Conservation (phyloP, 2,329 filamentous ascomycete genomes). For the Pseudohalonectria lignicola region DNA sequence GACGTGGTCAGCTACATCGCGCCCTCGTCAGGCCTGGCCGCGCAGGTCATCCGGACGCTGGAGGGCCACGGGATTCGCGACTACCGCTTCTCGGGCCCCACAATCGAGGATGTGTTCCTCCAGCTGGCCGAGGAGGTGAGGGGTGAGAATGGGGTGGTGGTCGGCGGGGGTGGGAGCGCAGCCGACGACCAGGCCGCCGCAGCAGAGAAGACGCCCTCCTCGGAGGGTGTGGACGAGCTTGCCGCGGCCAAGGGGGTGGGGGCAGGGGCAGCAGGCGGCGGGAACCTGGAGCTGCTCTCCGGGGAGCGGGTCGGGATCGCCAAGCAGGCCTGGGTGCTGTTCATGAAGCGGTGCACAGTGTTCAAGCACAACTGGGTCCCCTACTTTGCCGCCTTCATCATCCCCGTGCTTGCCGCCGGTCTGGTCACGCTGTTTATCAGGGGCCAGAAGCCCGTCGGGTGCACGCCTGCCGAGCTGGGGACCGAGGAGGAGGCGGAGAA, state of each 20-base stretch:
- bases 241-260: slow-evolving; percentile 1
- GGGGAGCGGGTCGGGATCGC: slow-evolving; percentile 60
- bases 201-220: neutral
- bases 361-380: slow-evolving; percentile 70
- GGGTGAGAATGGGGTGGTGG: slow-evolving; percentile 26
- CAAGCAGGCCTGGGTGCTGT: slow-evolving; percentile 62
- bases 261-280: too few relatives aligned
- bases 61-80: slow-evolving; percentile 58
- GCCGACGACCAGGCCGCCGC: neutral
- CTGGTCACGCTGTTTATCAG: slow-evolving; percentile 68
- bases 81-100: slow-evolving; percentile 80
- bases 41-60: slow-evolving; percentile 57
- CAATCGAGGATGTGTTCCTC: slow-evolving; percentile 87
- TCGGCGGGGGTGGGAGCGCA: neutral
- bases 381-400: slow-evolving; percentile 60
- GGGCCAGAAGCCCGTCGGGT: slow-evolving; percentile 38
- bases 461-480: slow-evolving; percentile 36
- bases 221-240: slow-evolving; percentile 1
- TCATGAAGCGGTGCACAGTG: slow-evolving; percentile 67
- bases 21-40: slow-evolving; percentile 57
- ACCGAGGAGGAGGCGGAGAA: slow-evolving; percentile 25
- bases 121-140: slow-evolving; percentile 72
- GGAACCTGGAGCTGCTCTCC: slow-evolving; percentile 47
- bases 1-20: slow-evolving; percentile 68
- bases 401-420: slow-evolving; percentile 71